Evolutionary conservation across 306 rosid genomes (phyloP), one percentile per base, ranked within the genome.

Genomic region (Trifolium repens): DNA sequence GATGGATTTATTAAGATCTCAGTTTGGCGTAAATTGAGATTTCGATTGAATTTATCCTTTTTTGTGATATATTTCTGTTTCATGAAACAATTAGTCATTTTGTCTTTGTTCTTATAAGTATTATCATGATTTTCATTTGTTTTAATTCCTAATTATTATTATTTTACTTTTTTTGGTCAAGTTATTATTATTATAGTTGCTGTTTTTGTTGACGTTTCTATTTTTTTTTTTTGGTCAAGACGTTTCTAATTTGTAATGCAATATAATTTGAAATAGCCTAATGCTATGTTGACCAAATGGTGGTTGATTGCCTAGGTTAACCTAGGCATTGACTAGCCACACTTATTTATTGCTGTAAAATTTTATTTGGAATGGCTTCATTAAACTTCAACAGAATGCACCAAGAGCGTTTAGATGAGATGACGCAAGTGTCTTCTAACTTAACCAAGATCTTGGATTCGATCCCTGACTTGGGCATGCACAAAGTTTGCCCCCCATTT

Each of bases 241-340:
- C 15, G 12, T 4, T 63, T 75, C 30, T 43, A n/a, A 26, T 3
- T 57, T 76, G 9, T 35, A 11, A 17, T 44, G 75, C n/a, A 50
- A n/a, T 70, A n/a, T 42, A 14, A 60, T 30, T 9, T 9, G 16
- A 27, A 35, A 26, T 72, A 39, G 53, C 30, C 12, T 54, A 50
- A 17, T 67, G 9, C 22, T 59, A 17, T 58, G 50, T 78, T 80
- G 72, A 79, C 85, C 73, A 27, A 57, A 13, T 71, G 81, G 57
- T 69, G 60, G 52, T 63, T 69, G 46, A 60, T 60, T 50, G 12
- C 37, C 66, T 13, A 27, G 57, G 80, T 49, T 60, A n/a, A n/a
- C n/a, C n/a, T n/a, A 44, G 72, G 74, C 67, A 68, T 81, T 72
- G 74, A 82, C 65, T 19, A 49, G 14, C 66, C 24, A 67, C 58